Percentiles rank a stretch among this genome's conserved stretches.
Evolutionary conservation across 805 yeast species (phyloP).

Genomic region (Metschnikowia bowlesiae): DNA sequence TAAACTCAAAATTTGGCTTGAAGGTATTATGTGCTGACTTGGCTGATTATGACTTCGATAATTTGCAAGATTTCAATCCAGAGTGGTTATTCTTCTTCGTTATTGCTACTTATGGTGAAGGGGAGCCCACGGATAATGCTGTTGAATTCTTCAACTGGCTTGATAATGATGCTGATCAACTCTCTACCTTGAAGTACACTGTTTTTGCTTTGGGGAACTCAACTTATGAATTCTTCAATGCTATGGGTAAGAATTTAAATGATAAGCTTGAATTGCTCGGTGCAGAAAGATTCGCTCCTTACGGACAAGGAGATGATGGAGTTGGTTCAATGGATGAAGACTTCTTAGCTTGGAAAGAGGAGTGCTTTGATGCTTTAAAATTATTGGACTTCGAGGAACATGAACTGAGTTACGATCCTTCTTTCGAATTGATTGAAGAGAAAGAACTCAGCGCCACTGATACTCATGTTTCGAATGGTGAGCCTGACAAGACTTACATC

Average conservation of each 20-base stretch:
- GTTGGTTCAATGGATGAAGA: slow-evolving; percentile 94
- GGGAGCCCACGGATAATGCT: slow-evolving; percentile 98
- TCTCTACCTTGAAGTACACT: slow-evolving; percentile 60
- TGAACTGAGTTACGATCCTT: slow-evolving; percentile 75
- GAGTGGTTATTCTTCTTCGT: slow-evolving; percentile 58
- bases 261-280: slow-evolving; percentile 56
- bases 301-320: slow-evolving; percentile 95
- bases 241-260: slow-evolving; percentile 62
- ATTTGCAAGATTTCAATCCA: slow-evolving; percentile 57
- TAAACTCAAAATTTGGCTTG: slow-evolving; percentile 74
- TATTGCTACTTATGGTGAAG: slow-evolving; percentile 95
- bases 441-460: slow-evolving; percentile 24
- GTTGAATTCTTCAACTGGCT: slow-evolving; percentile 68
- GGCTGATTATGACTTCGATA: slow-evolving; percentile 83
- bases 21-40: slow-evolving; percentile 82
- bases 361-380: slow-evolving; percentile 60
- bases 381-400: slow-evolving; percentile 70
- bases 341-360: slow-evolving; percentile 88
- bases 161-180: slow-evolving; percentile 47
- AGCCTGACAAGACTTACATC: slow-evolving; percentile 57
- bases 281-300: slow-evolving; percentile 67
- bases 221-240: slow-evolving; percentile 89
- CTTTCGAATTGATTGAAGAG: slow-evolving; percentile 42
- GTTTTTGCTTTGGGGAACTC: slow-evolving; percentile 93
- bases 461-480: slow-evolving; percentile 58